Conservation (phyloP, 768 basidiomycete genomes). For the Agrocybe praecox region DNA sequence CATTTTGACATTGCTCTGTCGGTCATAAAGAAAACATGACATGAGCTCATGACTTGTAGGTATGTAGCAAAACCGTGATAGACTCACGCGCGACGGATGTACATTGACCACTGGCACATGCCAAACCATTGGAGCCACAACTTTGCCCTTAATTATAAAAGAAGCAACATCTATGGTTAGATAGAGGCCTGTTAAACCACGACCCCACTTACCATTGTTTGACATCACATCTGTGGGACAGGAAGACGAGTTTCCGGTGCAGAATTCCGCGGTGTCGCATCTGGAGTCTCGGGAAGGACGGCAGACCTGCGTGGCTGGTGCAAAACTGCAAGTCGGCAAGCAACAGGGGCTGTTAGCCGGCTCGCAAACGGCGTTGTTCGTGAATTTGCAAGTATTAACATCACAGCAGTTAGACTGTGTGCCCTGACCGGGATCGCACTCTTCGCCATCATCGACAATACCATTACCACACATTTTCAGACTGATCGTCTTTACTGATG, state of each 20-base stretch:
- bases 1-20: constrained; percentile 72
- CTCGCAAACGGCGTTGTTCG: constrained; percentile 71
- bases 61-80: constrained; percentile 20
- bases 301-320: constrained; percentile 69
- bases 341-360: constrained; percentile 79
- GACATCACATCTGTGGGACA: constrained; percentile 70
- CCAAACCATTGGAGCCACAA: constrained; percentile 65
- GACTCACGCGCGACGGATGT: constrained; percentile 68
- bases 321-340: constrained; percentile 66
- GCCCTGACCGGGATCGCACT: constrained; percentile 81
- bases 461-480: constrained; percentile 84
- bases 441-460: constrained; percentile 81
- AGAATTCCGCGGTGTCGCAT: constrained; percentile 76
- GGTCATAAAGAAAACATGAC: constrained; percentile 8
- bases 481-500: constrained; percentile 47
- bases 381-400: constrained; percentile 74
- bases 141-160: constrained; percentile 46
- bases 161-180: constrained; percentile 6
- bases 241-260: constrained; percentile 70
- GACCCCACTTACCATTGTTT: constrained; percentile 61
- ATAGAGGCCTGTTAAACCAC: constrained; percentile 1
- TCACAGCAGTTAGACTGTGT: constrained; percentile 73
- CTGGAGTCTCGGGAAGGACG: constrained; percentile 61
- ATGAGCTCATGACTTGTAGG: constrained; percentile 12
- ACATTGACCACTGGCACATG: constrained; percentile 79